Percentiles rank a stretch among this genome's conserved stretches.
Evolutionary conservation across 2,329 filamentous ascomycete genomes (phyloP).

Genomic region (Penicillium sclerotigenum): DNA sequence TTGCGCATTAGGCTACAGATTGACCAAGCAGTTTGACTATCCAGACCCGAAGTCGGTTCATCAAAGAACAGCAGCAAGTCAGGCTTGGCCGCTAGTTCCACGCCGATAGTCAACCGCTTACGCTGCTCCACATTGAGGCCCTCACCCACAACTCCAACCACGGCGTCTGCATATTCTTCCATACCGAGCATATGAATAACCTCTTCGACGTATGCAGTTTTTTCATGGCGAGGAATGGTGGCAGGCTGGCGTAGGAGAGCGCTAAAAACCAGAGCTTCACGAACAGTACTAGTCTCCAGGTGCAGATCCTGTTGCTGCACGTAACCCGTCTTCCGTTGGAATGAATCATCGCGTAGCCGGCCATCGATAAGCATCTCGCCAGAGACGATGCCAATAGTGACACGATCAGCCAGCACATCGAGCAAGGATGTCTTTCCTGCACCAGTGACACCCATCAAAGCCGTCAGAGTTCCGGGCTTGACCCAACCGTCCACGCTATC

Average conservation of each 20-base stretch:
- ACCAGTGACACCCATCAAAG: constrained; percentile 84
- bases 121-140: constrained; percentile 64
- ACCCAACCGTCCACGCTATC: constrained; percentile 90
- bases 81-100: constrained; percentile 89
- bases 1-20: constrained; percentile 86
- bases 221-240: constrained; percentile 68
- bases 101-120: constrained; percentile 86
- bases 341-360: constrained; percentile 68
- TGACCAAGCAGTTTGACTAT: constrained; percentile 90
- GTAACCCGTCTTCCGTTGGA: constrained; percentile 89
- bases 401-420: constrained; percentile 79
- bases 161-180: constrained; percentile 85
- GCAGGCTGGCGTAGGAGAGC: constrained; percentile 80
- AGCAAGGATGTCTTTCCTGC: constrained; percentile 90
- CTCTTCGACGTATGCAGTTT: constrained; percentile 82
- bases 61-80: constrained; percentile 87
- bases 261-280: constrained; percentile 83
- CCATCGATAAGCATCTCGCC: constrained; percentile 83
- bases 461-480: constrained; percentile 84
- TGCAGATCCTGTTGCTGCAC: constrained; percentile 92
- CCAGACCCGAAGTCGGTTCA: constrained; percentile 92
- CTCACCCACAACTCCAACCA: constrained; percentile 86
- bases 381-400: constrained; percentile 81
- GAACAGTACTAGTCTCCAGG: constrained; percentile 76
- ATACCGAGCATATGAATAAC: constrained; percentile 89